phyloP scores from a whole-genome alignment of 176 grass and related monocot genomes.

The Musa troglodytarum region DNA sequence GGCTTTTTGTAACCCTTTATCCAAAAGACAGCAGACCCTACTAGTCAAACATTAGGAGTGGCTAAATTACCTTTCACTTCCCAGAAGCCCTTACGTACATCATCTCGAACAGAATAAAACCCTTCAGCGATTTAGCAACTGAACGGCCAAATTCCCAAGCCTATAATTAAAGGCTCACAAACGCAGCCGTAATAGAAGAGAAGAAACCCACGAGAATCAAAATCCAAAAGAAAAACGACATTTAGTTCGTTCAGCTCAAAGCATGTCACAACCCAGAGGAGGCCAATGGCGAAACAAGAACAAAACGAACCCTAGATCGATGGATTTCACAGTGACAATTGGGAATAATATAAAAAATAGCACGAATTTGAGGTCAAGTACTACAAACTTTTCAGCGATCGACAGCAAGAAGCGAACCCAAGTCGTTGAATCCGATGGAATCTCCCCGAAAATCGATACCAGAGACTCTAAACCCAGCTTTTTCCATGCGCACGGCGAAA shows the following conservation, averaged over 20 bases:
- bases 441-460: constrained; percentile 7
- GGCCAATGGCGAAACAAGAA: not conserved
- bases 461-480: constrained; percentile 4
- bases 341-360: not conserved
- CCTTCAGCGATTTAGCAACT: not conserved
- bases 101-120: not conserved
- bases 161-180: not conserved
- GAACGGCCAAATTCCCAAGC: not conserved
- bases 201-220: not conserved
- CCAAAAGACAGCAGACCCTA: not conserved
- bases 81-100: not conserved
- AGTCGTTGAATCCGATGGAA: constrained; percentile 14
- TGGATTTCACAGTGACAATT: not conserved
- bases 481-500: constrained; percentile 3
- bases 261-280: not conserved
- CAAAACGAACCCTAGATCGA: not conserved
- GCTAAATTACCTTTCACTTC: not conserved
- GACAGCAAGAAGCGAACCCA: constrained; percentile 2
- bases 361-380: not conserved
- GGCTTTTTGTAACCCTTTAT: not conserved
- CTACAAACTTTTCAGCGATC: not conserved
- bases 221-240: not conserved
- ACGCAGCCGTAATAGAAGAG: not conserved
- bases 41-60: not conserved
- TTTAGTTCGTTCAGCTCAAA: constrained; percentile 6